These are phyloP conservation scores for Eucalyptus tenuipes DNA, from an alignment of 345 rosid genomes.

Conservation along the genomic window DNA sequence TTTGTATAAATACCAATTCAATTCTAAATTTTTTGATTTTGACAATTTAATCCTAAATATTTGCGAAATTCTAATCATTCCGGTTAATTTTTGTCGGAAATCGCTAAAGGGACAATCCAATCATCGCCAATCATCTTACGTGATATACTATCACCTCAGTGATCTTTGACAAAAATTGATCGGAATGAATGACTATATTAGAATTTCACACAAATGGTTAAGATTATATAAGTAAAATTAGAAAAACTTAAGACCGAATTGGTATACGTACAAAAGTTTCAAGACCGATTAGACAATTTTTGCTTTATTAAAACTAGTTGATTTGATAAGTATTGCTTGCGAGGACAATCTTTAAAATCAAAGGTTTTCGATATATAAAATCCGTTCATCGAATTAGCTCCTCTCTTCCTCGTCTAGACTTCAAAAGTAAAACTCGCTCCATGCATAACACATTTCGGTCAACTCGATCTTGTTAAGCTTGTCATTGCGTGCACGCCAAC, in stretches of 20 bases:
- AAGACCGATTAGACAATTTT: background rate
- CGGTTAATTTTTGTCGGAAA: accelerated
- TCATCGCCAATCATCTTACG: background rate
- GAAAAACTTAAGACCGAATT: background rate
- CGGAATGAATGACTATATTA: background rate
- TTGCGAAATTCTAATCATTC: no score
- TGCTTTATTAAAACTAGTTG: background rate
- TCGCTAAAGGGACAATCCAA: accelerated
- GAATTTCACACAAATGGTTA: background rate
- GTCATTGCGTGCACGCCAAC: background rate
- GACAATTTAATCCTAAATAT: no score
- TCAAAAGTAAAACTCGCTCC: background rate
- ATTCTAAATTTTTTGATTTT: background rate
- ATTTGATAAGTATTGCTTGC: background rate
- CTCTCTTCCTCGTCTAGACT: background rate
- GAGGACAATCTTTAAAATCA: background rate
- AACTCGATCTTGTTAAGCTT: background rate
- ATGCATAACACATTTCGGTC: background rate
- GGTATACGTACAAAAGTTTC: no score
- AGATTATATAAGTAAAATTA: background rate
- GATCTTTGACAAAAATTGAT: background rate
- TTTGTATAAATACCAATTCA: accelerated
- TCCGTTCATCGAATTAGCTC: background rate
- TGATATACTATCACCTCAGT: accelerated
- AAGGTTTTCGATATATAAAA: background rate